Evolutionary conservation across 768 basidiomycete genomes (phyloP).

Genomic region (Leccinum rimulosum): DNA sequence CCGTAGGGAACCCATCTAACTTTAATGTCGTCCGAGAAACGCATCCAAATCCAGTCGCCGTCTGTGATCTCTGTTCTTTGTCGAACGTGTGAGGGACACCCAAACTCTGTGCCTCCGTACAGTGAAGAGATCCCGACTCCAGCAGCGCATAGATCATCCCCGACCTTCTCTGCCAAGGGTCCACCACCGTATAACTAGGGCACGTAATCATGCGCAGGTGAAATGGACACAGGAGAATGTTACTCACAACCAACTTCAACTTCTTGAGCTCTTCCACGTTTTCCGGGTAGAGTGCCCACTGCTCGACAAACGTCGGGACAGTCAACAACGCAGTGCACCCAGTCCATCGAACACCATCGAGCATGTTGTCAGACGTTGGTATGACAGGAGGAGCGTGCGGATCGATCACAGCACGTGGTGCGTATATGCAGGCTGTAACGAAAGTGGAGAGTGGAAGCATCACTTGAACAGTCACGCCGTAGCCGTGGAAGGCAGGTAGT

Average conservation of each 20-base stretch:
- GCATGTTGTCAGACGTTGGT: slow-evolving; percentile 21
- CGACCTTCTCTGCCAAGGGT: slow-evolving; percentile 12
- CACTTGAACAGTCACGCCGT: slow-evolving; percentile 33
- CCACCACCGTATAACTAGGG: slow-evolving; percentile 13
- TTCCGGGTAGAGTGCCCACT: slow-evolving; percentile 10
- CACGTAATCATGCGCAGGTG: background rate
- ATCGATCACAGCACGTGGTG: slow-evolving; percentile 22
- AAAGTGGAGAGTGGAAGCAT: slow-evolving; percentile 26
- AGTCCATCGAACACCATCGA: slow-evolving; percentile 13
- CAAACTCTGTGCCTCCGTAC: slow-evolving; percentile 27
- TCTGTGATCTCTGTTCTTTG: slow-evolving; percentile 4
- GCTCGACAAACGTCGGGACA: slow-evolving; percentile 21
- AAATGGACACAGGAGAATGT: background rate
- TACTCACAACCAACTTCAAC: slow-evolving; percentile 19
- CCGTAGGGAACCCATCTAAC: slow-evolving; percentile 32
- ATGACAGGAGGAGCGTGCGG: slow-evolving; percentile 12
- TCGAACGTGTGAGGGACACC: background rate
- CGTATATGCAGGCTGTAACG: slow-evolving; percentile 30
- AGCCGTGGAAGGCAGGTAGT: slow-evolving; percentile 41
- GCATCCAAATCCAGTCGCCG: slow-evolving; percentile 20
- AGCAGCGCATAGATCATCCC: slow-evolving; percentile 15
- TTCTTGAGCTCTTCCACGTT: slow-evolving; percentile 18
- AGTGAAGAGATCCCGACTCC: slow-evolving; percentile 11
- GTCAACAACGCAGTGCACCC: slow-evolving; percentile 9
- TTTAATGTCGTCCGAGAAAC: slow-evolving; percentile 17